Base-by-base conservation (phyloP, 768 basidiomycete genomes). In the Suillus plorans region DNA sequence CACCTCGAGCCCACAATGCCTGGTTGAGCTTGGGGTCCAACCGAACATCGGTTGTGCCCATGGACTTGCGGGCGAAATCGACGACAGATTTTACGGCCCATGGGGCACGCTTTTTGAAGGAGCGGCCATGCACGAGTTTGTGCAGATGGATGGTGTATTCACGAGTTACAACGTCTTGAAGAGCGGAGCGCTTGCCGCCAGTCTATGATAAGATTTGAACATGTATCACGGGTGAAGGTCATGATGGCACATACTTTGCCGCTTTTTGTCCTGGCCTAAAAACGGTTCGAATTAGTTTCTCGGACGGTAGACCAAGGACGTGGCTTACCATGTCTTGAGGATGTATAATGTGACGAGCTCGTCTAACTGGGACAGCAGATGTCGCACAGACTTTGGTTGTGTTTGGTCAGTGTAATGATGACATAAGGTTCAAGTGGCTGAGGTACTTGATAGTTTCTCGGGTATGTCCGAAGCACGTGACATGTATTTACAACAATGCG, bases 141-240 rank as follows among this genome's bases (percentile, higher is more conserved):
- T 97, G 95, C 47, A 98, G 82, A 81, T 97, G 94, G 84, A 98
- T 91, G 74, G 97, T 98, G 90, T 98, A 97, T 79, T 99, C 97
- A 74, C 96, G 90, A 69, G 96, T 92, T 69, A 98, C 97, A 81
- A 98, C 97, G 79, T 99, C 97, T 81, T 93, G 88, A 77, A 98
- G 93, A 63, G 97, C 97, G 66, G 95, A 96, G 80, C 97, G 95
- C 86, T 97, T 97, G 80, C 88, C 88, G 78, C 84, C 83, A 74
- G 89, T 84, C 85, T 88, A 67, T 61, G 44, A 64, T 58, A 47
- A 36, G 34, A 50, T 37, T 60, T 52, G 62, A 61, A 50, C 22
- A 34, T 14, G 58, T 67, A 13, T 45, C 57, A 64, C 45, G 49
- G 31, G 52, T 1, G 22, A 52, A 56, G 49, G 44, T 42, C 58